phyloP scores from a whole-genome alignment of 352 stramenopile genomes.

The Pythium dissotocum region DNA sequence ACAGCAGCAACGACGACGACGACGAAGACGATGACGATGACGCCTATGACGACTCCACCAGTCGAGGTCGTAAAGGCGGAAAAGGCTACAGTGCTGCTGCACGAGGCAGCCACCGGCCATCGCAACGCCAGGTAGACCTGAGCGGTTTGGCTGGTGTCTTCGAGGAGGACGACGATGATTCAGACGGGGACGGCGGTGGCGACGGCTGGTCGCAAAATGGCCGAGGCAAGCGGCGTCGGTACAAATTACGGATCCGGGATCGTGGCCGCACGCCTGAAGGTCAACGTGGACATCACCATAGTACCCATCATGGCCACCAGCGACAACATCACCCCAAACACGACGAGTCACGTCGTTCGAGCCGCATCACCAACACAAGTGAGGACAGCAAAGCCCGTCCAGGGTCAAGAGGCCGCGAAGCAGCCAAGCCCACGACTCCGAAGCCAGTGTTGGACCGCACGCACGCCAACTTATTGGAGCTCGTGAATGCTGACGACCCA shows the following conservation, averaged over 20 bases:
- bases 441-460: constrained; percentile 39
- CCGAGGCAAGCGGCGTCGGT: constrained; percentile 26
- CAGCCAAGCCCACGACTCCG: constrained; percentile 14
- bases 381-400: constrained; percentile 1
- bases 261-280: constrained; percentile 38
- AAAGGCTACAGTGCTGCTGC: background rate
- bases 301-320: constrained; percentile 1
- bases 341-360: background rate
- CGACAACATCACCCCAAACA: constrained; percentile 14
- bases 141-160: constrained; percentile 53
- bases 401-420: constrained; percentile 1
- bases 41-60: background rate
- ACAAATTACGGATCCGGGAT: constrained; percentile 47
- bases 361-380: background rate
- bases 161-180: constrained; percentile 39
- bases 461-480: constrained; percentile 49
- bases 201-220: constrained; percentile 19
- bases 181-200: constrained; percentile 12
- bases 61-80: background rate
- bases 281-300: constrained; percentile 6
- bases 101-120: background rate
- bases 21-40: background rate
- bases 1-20: constrained; percentile 5
- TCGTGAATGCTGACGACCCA: constrained; percentile 49
- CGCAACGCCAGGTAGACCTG: constrained; percentile 49